phyloP scores from a whole-genome alignment of 345 rosid species.

The Brassica nigra region DNA sequence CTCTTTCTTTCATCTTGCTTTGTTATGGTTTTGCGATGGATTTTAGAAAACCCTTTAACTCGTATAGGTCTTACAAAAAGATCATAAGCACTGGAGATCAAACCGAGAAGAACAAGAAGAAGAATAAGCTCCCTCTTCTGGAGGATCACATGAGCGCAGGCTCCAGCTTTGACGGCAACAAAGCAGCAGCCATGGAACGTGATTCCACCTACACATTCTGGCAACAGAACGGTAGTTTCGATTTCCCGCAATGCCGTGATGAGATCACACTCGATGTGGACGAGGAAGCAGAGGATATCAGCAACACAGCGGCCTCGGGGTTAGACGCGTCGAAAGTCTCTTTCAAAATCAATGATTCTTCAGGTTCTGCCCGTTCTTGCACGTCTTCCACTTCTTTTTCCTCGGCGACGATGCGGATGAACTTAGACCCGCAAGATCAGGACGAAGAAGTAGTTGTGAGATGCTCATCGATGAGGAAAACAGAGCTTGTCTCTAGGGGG shows the following conservation, averaged over 20 bases:
- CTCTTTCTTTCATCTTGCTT: neutral
- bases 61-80: slow-evolving; percentile 50
- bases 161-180: slow-evolving; percentile 8
- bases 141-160: neutral
- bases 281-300: slow-evolving; percentile 52
- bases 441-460: slow-evolving; percentile 43
- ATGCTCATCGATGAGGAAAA: slow-evolving; percentile 51
- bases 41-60: slow-evolving; percentile 53
- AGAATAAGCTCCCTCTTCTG: slow-evolving; percentile 14
- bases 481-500: slow-evolving; percentile 45
- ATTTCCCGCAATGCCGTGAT: slow-evolving; percentile 29
- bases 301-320: slow-evolving; percentile 6
- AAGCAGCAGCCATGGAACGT: neutral
- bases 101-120: slow-evolving; percentile 38
- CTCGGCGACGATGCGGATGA: slow-evolving; percentile 35
- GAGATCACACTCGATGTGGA: slow-evolving; percentile 78
- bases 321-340: slow-evolving; percentile 51
- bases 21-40: slow-evolving; percentile 28
- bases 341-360: slow-evolving; percentile 41
- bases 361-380: slow-evolving; percentile 34
- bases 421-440: slow-evolving; percentile 32
- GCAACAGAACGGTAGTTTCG: slow-evolving; percentile 36
- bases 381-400: slow-evolving; percentile 31
- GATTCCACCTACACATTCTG: slow-evolving; percentile 29
- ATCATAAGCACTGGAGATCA: slow-evolving; percentile 16